Evolutionary conservation across 2,329 filamentous ascomycete species (phyloP).

Genomic region (Dactylonectria estremocensis): DNA sequence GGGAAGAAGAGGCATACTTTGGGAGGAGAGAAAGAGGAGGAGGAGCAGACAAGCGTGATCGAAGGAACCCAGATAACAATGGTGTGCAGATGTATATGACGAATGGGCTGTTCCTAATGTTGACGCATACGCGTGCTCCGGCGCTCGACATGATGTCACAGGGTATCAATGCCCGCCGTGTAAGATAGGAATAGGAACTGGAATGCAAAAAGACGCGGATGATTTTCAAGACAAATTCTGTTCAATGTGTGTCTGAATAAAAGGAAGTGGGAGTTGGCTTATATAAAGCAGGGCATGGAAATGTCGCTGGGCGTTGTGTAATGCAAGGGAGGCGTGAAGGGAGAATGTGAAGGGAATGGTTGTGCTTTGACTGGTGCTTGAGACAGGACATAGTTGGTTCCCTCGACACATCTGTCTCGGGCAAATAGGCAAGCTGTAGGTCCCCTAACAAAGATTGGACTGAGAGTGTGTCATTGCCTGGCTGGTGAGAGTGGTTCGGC

Average conservation of each 20-base stretch:
- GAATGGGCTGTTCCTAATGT: constrained; percentile 32
- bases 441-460: background rate
- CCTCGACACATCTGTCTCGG: constrained; percentile 5
- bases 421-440: constrained; percentile 8
- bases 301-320: background rate
- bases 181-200: constrained; percentile 31
- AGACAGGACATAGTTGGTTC: background rate
- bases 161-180: constrained; percentile 23
- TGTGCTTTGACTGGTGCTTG: background rate
- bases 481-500: background rate
- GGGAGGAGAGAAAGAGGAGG: constrained; percentile 15
- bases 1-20: constrained; percentile 11
- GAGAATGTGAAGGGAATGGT: background rate
- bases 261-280: background rate
- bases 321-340: background rate
- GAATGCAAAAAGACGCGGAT: constrained; percentile 27
- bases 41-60: constrained; percentile 13
- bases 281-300: background rate
- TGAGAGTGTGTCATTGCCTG: background rate
- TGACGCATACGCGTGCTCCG: constrained; percentile 27
- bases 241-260: background rate
- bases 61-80: constrained; percentile 16
- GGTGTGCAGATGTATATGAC: constrained; percentile 34
- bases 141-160: constrained; percentile 20
- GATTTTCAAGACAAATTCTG: background rate